Evolutionary conservation across 164 flowering plant genomes (phyloP).

Genomic region (Umbilicus rupestris): DNA sequence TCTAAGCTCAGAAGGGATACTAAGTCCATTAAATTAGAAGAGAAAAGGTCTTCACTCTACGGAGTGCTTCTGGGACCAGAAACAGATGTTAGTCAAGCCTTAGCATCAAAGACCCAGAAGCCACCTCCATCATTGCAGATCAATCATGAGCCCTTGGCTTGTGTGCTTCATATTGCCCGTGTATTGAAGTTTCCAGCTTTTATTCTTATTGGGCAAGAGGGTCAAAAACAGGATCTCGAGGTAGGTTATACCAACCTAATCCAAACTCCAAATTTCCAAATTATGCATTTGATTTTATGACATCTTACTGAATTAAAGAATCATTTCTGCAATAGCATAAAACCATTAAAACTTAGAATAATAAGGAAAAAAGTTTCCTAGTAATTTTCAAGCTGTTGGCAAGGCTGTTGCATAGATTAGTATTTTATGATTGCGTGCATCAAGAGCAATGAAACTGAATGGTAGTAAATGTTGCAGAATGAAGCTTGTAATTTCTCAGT

Average conservation of each 20-base stretch:
- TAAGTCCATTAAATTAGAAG: conserved; percentile 14
- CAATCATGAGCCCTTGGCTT: conserved; percentile 51
- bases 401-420: neutral
- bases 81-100: conserved; percentile 26
- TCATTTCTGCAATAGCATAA: too few relatives aligned
- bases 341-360: too few relatives aligned
- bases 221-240: conserved; percentile 36
- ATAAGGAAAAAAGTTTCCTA: neutral
- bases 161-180: conserved; percentile 25
- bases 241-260: conserved; percentile 19
- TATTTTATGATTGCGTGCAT: neutral
- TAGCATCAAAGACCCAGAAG: conserved; percentile 28
- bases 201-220: conserved; percentile 46
- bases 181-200: conserved; percentile 41
- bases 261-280: neutral
- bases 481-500: too few relatives aligned
- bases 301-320: too few relatives aligned
- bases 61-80: conserved; percentile 44
- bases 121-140: conserved; percentile 41
- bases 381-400: neutral
- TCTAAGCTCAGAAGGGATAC: conserved; percentile 38
- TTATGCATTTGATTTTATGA: neutral
- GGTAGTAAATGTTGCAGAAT: too few relatives aligned
- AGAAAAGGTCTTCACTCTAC: conserved; percentile 23
- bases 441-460: too few relatives aligned